These are phyloP conservation scores for Salvia miltiorrhiza DNA, from an alignment of 257 asterid genomes.

Conservation along the genomic window DNA sequence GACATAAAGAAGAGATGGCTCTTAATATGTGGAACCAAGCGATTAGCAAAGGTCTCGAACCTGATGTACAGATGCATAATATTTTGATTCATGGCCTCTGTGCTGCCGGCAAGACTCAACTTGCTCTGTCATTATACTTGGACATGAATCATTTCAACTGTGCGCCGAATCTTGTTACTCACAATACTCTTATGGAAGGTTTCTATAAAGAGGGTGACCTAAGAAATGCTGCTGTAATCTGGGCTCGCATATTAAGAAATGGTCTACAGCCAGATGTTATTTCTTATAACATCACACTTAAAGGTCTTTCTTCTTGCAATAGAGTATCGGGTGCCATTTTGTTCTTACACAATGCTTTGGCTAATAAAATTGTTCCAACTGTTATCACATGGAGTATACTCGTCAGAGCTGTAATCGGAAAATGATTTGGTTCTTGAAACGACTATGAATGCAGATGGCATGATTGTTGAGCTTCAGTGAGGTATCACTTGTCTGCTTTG, in stretches of 20 bases:
- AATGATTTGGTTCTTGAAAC: constrained; percentile 13
- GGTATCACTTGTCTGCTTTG: constrained; percentile 2
- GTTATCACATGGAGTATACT: constrained; percentile 85
- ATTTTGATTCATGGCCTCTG: constrained; percentile 94
- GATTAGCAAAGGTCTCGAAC: constrained; percentile 48
- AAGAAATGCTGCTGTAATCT: constrained; percentile 57
- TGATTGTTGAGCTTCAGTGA: neutral
- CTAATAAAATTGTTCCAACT: constrained; percentile 60
- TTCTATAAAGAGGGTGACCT: constrained; percentile 70
- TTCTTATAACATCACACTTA: constrained; percentile 80
- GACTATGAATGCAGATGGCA: neutral
- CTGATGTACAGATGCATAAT: constrained; percentile 88
- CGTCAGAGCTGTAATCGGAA: constrained; percentile 71
- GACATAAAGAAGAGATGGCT: constrained; percentile 60
- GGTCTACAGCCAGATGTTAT: constrained; percentile 76
- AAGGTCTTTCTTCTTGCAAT: constrained; percentile 83
- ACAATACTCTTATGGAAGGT: constrained; percentile 92
- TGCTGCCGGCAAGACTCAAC: constrained; percentile 51
- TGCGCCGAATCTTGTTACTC: constrained; percentile 71
- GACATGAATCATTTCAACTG: constrained; percentile 56
- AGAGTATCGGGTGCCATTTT: constrained; percentile 53
- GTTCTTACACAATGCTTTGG: constrained; percentile 64
- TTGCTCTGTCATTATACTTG: constrained; percentile 55
- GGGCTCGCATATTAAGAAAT: constrained; percentile 75
- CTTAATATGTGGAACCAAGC: constrained; percentile 64